Conservation (phyloP, 331 rosid genomes). For the Pyracantha coccinea region DNA sequence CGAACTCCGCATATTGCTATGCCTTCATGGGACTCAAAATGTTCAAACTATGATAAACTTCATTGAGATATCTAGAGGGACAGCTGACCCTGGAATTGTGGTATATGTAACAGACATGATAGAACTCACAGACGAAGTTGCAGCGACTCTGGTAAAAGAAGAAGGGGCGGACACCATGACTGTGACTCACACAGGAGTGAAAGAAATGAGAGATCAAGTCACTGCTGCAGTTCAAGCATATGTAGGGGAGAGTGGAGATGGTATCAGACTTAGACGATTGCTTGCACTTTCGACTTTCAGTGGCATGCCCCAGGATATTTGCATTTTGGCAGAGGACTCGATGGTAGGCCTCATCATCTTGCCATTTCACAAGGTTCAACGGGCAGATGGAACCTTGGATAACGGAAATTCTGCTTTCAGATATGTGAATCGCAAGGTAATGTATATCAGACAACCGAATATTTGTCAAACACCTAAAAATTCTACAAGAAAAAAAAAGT, state of each 20-base stretch:
- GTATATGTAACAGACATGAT: conserved; percentile 75
- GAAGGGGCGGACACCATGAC: conserved; percentile 41
- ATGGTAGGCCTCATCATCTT: conserved; percentile 66
- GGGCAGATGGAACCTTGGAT: conserved; percentile 46
- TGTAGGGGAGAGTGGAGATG: conserved; percentile 34
- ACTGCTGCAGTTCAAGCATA: conserved; percentile 45
- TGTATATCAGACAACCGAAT: not conserved
- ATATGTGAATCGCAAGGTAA: conserved; percentile 81
- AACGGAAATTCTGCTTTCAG: conserved; percentile 58
- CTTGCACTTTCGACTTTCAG: conserved; percentile 60
- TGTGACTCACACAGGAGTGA: conserved; percentile 46
- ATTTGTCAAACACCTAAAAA: not conserved
- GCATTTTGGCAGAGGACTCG: conserved; percentile 74
- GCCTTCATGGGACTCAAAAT: conserved; percentile 68
- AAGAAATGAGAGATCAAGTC: conserved; percentile 66
- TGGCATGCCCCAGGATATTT: conserved; percentile 54
- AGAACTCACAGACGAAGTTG: conserved; percentile 64
- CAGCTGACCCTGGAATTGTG: conserved; percentile 50
- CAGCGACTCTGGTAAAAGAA: conserved; percentile 40
- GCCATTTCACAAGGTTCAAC: conserved; percentile 74
- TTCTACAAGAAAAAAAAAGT: not conserved
- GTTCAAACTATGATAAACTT: conserved; percentile 51
- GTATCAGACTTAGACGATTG: conserved; percentile 52
- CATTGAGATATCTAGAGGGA: conserved; percentile 73
- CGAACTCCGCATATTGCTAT: conserved; percentile 57